Evolutionary conservation across 2,329 filamentous ascomycete genomes (phyloP).

Genomic region (Colletotrichum orchidophilum): DNA sequence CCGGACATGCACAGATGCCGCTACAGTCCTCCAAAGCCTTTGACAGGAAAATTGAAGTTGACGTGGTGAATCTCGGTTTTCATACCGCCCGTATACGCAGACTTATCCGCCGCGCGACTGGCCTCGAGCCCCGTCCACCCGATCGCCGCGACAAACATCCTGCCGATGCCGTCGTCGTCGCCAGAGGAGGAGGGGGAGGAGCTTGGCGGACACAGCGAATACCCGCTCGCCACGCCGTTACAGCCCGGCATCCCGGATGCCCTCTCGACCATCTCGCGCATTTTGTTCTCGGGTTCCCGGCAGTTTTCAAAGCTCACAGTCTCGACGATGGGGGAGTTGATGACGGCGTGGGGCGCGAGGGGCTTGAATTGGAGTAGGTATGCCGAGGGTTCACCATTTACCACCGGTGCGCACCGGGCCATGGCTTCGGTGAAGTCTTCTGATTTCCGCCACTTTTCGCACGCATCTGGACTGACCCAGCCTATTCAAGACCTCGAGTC

Average conservation of each 20-base stretch:
- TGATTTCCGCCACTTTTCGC: constrained; percentile 35
- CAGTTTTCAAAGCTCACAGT: constrained; percentile 54
- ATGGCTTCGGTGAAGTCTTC: constrained; percentile 35
- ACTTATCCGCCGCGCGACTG: constrained; percentile 36
- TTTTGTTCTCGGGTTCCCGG: constrained; percentile 46
- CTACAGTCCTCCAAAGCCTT: constrained; percentile 38
- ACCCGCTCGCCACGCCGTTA: constrained; percentile 39
- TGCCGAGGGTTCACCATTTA: constrained; percentile 36
- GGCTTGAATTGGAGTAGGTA: constrained; percentile 40
- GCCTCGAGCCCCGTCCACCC: constrained; percentile 39
- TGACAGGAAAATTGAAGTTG: constrained; percentile 41
- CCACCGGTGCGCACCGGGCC: constrained; percentile 32
- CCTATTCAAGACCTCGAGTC: constrained; percentile 28
- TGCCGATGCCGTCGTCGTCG: constrained; percentile 33
- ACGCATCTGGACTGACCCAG: constrained; percentile 37
- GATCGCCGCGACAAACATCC: constrained; percentile 38
- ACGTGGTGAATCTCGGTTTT: constrained; percentile 38
- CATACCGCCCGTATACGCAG: constrained; percentile 33
- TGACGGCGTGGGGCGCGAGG: constrained; percentile 40
- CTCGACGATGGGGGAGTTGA: constrained; percentile 44
- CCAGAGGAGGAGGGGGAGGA: background rate
- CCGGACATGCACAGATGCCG: constrained; percentile 25
- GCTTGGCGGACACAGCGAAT: constrained; percentile 19
- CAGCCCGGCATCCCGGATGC: constrained; percentile 37
- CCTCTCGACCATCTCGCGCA: constrained; percentile 36